These are phyloP conservation scores for Helotiales sp. DNA, from an alignment of 2,329 filamentous ascomycete species.

Conservation along the genomic window DNA sequence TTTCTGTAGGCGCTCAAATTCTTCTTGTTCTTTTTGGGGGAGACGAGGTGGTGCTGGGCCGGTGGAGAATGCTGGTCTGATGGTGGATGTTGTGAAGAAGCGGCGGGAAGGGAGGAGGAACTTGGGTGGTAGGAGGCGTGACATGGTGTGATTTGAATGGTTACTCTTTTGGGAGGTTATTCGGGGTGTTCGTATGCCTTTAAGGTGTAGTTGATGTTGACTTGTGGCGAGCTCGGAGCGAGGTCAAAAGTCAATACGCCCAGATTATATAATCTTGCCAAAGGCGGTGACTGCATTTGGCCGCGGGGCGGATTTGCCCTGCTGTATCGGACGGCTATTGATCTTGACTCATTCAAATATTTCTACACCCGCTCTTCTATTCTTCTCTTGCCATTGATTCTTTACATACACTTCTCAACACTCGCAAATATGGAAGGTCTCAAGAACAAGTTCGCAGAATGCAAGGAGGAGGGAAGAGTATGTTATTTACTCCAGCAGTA, in stretches of 20 bases:
- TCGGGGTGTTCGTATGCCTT: neutral
- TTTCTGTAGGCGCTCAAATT: slow-evolving; percentile 86
- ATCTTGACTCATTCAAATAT: slow-evolving; percentile 32
- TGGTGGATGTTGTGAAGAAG: slow-evolving; percentile 36
- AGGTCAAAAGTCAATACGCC: neutral
- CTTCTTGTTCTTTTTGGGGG: slow-evolving; percentile 84
- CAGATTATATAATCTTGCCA: slow-evolving; percentile 19
- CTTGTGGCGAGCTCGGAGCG: slow-evolving; percentile 13
- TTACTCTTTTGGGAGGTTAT: neutral
- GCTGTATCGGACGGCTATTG: slow-evolving; percentile 15
- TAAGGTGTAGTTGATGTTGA: neutral
- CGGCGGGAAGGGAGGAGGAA: slow-evolving; percentile 38
- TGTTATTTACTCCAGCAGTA: slow-evolving; percentile 22
- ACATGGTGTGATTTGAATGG: slow-evolving; percentile 32
- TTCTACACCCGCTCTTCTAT: neutral
- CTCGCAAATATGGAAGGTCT: slow-evolving; percentile 51
- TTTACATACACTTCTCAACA: slow-evolving; percentile 11
- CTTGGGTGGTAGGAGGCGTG: slow-evolving; percentile 36
- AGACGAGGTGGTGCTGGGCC: slow-evolving; percentile 82
- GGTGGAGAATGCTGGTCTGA: slow-evolving; percentile 49
- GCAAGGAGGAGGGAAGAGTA: slow-evolving; percentile 56
- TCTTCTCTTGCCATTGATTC: slow-evolving; percentile 30
- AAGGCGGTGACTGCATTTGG: slow-evolving; percentile 32
- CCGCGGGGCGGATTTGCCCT: slow-evolving; percentile 29
- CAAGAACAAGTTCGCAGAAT: slow-evolving; percentile 60